Evolutionary conservation across 2,329 filamentous ascomycete species (phyloP), one percentile per base, ranked within the genome.

Genomic region (Alternaria atra): DNA sequence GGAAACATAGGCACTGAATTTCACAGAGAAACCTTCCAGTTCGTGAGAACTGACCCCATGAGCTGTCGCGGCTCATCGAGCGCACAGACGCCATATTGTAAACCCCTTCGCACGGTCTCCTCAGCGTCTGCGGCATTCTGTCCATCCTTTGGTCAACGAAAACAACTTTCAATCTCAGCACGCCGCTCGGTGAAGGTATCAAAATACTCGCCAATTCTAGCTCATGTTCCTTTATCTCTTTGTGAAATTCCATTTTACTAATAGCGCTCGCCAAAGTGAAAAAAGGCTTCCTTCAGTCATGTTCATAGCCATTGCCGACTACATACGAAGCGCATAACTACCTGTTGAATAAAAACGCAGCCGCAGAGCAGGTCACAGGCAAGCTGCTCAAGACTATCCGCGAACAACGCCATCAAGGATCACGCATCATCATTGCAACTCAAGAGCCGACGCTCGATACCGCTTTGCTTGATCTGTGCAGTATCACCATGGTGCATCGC

Each of bases 381-480:
- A 83, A 82, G 0, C 79, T 93, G 0, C 80, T 92, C 0, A 81
- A 83, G 0, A 85, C 86, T 0, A 89, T 94, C 64, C 85, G 91
- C 0, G 82, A 89, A 29, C 90, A 94, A 76, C 87, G 90, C 0
- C 91, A 94, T 71, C 77, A 89, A 1, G 90, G 83, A 0, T 82
- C 85, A 0, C 83, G 90, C 0, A 81, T 93, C 6, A 73, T 93
- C 42, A 89, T 93, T 40, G 88, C 90, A 0, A 93, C 91, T 0
- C 90, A 94, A 70, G 91, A 94, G 68, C 91, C 91, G 0, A 91
- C 88, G 0, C 84, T 94, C 9, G 89, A 88, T 0, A 85, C 87
- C 0, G 81, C 82, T 20, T 82, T 94, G 0, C 80, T 93, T 0
- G 90, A 92, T 61, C 80, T 94, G 0, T 92, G 88, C 74, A 88